Evolutionary conservation across 164 flowering plant species (phyloP).

Genomic region (Nymphaea colorata): DNA sequence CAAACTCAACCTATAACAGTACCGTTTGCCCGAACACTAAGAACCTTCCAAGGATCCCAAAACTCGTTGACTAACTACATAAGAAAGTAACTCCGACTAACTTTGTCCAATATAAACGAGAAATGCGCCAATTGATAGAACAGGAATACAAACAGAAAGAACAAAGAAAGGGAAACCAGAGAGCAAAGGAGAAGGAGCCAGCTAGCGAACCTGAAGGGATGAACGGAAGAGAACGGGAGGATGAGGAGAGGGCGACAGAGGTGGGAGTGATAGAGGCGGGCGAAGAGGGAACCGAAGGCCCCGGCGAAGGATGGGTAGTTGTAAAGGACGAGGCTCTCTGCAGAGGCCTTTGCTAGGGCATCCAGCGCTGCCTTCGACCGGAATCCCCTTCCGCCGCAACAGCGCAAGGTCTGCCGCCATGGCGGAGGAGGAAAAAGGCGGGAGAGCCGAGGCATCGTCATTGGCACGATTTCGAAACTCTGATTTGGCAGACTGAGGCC

Average conservation of each 20-base stretch:
- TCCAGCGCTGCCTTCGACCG: conserved; percentile 77
- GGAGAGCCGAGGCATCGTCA: background rate
- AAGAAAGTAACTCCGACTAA: background rate
- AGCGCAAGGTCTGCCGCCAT: background rate
- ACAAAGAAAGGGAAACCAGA: background rate
- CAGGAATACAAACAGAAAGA: background rate
- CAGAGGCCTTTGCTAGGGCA: conserved; percentile 49
- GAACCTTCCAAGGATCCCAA: too few species aligned
- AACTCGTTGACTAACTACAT: too few species aligned
- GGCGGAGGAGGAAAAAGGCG: background rate
- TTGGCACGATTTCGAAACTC: too few species aligned
- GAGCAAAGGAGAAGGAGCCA: background rate
- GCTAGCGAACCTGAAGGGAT: conserved; percentile 45
- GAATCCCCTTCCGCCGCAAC: conserved; percentile 20
- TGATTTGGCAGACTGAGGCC: too few species aligned
- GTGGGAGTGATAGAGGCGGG: conserved; percentile 68
- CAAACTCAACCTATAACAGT: too few species aligned
- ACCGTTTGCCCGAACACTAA: too few species aligned
- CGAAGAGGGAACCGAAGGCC: conserved; percentile 68
- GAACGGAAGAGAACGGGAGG: conserved; percentile 76
- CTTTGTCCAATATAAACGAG: background rate
- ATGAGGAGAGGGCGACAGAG: conserved; percentile 50
- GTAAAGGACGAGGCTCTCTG: conserved; percentile 52
- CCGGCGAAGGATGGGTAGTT: conserved; percentile 92
- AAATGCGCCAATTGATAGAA: background rate